These are phyloP conservation scores for Ophiostoma montium DNA, from an alignment of 2,329 filamentous ascomycete genomes.

Conservation along the genomic window DNA sequence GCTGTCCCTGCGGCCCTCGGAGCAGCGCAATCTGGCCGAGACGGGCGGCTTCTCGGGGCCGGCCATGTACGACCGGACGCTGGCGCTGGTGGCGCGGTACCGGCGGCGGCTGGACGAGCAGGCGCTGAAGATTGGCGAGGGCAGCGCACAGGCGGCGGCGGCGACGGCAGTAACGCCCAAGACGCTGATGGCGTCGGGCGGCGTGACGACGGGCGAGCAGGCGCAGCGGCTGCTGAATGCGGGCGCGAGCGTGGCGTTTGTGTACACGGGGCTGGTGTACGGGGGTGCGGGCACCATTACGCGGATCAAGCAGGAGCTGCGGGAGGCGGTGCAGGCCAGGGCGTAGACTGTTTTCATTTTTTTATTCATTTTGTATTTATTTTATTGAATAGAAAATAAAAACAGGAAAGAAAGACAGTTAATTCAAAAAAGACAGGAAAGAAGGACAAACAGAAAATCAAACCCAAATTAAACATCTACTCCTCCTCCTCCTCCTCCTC, in stretches of 20 bases:
- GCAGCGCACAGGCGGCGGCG: constrained; percentile 13
- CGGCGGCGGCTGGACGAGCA: constrained; percentile 47
- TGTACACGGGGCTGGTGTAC: constrained; percentile 67
- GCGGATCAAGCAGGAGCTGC: constrained; percentile 50
- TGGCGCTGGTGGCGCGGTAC: constrained; percentile 68
- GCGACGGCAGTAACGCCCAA: constrained; percentile 30
- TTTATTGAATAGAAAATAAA: not conserved
- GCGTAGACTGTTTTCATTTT: too few species aligned
- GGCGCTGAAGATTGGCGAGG: constrained; percentile 18
- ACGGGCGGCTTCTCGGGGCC: constrained; percentile 85
- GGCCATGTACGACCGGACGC: constrained; percentile 68
- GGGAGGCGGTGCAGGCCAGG: constrained; percentile 23
- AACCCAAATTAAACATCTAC: not conserved
- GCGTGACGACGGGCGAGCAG: constrained; percentile 78
- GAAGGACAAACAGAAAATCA: not conserved
- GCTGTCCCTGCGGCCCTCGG: constrained; percentile 47
- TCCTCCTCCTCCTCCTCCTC: not conserved
- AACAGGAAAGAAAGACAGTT: not conserved
- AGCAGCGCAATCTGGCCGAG: constrained; percentile 56
- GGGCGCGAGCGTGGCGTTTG: constrained; percentile 79
- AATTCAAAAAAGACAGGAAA: not conserved
- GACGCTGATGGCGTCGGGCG: constrained; percentile 85
- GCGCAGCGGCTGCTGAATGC: constrained; percentile 72
- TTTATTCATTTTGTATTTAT: too few species aligned
- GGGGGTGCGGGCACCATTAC: constrained; percentile 51